Conservation (phyloP, 1,284 basidiomycete genomes). For the Peniophora sp. region DNA sequence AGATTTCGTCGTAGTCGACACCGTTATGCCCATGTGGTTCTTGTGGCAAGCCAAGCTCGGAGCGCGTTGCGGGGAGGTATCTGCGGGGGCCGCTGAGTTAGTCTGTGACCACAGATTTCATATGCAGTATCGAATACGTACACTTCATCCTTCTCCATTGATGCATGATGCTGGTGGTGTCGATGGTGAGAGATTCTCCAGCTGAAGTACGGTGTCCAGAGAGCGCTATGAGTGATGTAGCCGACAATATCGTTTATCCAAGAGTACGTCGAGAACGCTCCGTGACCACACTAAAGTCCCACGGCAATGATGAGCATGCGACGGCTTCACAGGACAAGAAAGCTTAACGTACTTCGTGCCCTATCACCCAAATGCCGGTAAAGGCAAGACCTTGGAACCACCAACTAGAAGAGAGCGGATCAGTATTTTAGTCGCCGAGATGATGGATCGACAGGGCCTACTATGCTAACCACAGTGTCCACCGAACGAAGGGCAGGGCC, state of each 20-base stretch:
- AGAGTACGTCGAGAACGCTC: conserved; percentile 19
- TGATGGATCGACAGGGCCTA: conserved; percentile 9
- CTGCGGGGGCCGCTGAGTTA: not conserved
- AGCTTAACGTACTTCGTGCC: conserved; percentile 44
- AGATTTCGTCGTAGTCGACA: conserved; percentile 46
- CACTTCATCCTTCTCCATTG: conserved; percentile 51
- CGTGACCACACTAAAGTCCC: conserved; percentile 19
- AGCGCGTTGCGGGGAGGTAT: conserved; percentile 45
- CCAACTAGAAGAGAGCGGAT: conserved; percentile 30
- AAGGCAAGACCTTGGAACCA: conserved; percentile 57
- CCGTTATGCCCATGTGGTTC: conserved; percentile 16
- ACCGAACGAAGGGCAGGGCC: conserved; percentile 31
- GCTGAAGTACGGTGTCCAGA: conserved; percentile 32
- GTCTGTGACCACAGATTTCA: not conserved
- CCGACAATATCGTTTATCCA: conserved; percentile 19
- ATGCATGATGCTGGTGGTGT: conserved; percentile 28
- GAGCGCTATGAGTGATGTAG: conserved; percentile 21
- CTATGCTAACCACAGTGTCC: conserved; percentile 32
- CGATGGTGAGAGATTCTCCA: conserved; percentile 33
- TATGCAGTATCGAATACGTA: conserved; percentile 13
- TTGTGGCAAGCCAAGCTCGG: conserved; percentile 40
- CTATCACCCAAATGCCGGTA: conserved; percentile 57
- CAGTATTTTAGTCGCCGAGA: not conserved
- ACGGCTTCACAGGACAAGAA: too few relatives aligned
- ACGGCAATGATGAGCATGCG: too few relatives aligned